Percentiles rank a stretch among this genome's conserved stretches.
These are phyloP conservation scores for Atractiella rhizophila DNA, from an alignment of 768 basidiomycete genomes.

Conservation along the genomic window DNA sequence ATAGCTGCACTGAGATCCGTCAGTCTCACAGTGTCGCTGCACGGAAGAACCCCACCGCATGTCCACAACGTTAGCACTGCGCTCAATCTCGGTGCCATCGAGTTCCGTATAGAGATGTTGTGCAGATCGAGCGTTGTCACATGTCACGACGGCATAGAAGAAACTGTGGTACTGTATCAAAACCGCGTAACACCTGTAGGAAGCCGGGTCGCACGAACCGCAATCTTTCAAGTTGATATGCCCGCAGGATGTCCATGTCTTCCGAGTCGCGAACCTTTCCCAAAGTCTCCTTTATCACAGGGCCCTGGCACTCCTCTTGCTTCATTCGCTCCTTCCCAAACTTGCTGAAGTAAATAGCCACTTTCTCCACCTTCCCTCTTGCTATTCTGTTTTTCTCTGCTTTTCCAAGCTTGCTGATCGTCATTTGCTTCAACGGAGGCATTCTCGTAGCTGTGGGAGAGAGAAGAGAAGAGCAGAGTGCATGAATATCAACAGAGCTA, in stretches of 20 bases:
- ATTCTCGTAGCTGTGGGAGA: slow-evolving; percentile 32
- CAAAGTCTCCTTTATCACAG: too few relatives aligned
- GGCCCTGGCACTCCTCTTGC: slow-evolving; percentile 69
- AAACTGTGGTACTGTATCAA: slow-evolving; percentile 32
- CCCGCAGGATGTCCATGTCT: slow-evolving; percentile 65
- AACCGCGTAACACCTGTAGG: neutral
- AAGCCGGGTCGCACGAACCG: slow-evolving; percentile 28
- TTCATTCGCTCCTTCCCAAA: slow-evolving; percentile 73
- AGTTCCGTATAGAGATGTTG: slow-evolving; percentile 58
- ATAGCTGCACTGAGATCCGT: slow-evolving; percentile 25
- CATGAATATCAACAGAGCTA: slow-evolving; percentile 64
- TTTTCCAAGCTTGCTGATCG: slow-evolving; percentile 2
- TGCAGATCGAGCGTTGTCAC: slow-evolving; percentile 51
- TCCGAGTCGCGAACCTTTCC: slow-evolving; percentile 48
- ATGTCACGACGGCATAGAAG: slow-evolving; percentile 81
- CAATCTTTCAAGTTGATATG: slow-evolving; percentile 76
- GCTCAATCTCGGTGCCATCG: slow-evolving; percentile 82
- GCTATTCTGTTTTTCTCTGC: slow-evolving; percentile 21
- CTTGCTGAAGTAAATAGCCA: slow-evolving; percentile 71
- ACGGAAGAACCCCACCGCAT: slow-evolving; percentile 53
- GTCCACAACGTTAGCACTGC: slow-evolving; percentile 87
- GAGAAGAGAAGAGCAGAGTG: slow-evolving; percentile 68
- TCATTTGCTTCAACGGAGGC: slow-evolving; percentile 16
- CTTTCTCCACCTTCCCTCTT: slow-evolving; percentile 44
- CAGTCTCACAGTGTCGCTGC: slow-evolving; percentile 67